A percentile compares a stretch with the other conserved stretches of the same genome.
Conservation (phyloP, 2,329 filamentous ascomycete species). For the Penicillium polonicum region DNA sequence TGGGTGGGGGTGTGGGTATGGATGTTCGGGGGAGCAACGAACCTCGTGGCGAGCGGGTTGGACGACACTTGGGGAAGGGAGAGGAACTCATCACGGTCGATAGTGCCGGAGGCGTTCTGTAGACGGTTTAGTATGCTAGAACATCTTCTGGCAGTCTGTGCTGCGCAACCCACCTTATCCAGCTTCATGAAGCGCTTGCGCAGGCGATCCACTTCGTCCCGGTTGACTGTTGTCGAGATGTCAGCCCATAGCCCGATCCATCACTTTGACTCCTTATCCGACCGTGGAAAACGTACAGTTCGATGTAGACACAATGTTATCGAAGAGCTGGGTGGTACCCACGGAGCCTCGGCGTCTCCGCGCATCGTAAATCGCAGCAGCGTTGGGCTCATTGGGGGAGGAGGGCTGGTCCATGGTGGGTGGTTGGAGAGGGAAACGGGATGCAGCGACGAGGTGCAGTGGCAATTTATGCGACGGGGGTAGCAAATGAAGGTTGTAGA, state of each 20-base stretch:
- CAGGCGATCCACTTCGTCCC: constrained; percentile 92
- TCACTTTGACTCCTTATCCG: background rate
- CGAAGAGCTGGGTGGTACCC: constrained; percentile 69
- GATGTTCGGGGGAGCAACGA: constrained; percentile 29
- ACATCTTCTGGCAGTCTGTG: background rate
- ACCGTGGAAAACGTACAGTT: constrained; percentile 68
- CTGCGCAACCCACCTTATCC: constrained; percentile 68
- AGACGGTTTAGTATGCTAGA: constrained; percentile 1
- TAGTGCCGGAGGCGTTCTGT: constrained; percentile 95
- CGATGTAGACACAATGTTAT: constrained; percentile 92
- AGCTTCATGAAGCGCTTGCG: constrained; percentile 99
- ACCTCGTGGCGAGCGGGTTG: constrained; percentile 94
- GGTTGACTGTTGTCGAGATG: constrained; percentile 67
- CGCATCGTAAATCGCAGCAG: constrained; percentile 46
- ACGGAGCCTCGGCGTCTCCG: constrained; percentile 44
- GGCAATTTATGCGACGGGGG: background rate
- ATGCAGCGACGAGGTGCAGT: background rate
- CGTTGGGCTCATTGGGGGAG: constrained; percentile 37
- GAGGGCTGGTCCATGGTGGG: constrained; percentile 31
- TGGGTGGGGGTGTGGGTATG: background rate
- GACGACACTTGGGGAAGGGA: constrained; percentile 96
- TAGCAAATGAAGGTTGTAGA: background rate
- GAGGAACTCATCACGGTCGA: constrained; percentile 97
- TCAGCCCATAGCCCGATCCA: constrained; percentile 8
- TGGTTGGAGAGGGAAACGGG: constrained; percentile 1